Evolutionary conservation across 2,329 filamentous ascomycete genomes (phyloP).

Genomic region (Clarireedia homoeocarpa): DNA sequence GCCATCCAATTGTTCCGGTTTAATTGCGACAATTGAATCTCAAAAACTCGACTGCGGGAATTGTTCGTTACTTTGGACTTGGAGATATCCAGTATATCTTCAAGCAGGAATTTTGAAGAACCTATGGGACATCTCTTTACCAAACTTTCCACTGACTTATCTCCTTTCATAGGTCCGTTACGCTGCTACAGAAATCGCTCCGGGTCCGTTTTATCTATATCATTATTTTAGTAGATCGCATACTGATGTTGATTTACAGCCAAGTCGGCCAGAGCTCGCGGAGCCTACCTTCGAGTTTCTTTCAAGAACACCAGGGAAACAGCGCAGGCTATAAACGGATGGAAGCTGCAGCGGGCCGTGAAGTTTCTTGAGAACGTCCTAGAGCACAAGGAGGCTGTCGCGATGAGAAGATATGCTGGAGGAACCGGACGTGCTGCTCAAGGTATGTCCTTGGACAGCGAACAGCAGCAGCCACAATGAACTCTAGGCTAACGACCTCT

Average conservation of each 20-base stretch:
- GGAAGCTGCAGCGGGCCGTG: slow-evolving; percentile 41
- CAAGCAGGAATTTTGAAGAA: not conserved
- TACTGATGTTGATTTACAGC: slow-evolving; percentile 30
- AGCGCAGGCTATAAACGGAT: slow-evolving; percentile 86
- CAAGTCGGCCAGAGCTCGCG: slow-evolving; percentile 96
- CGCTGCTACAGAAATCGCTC: slow-evolving; percentile 49
- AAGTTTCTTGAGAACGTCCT: slow-evolving; percentile 98
- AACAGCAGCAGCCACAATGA: not conserved
- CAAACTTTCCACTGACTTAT: not conserved
- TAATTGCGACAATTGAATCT: slow-evolving; percentile 4
- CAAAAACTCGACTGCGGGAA: not conserved
- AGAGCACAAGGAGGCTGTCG: slow-evolving; percentile 94
- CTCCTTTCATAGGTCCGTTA: slow-evolving; percentile 63
- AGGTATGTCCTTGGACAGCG: slow-evolving; percentile 58
- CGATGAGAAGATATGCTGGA: slow-evolving; percentile 96
- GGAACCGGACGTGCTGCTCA: slow-evolving; percentile 93
- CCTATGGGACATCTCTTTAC: not conserved
- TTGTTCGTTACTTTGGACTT: slow-evolving; percentile 1
- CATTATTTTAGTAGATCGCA: not conserved
- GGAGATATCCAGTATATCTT: not conserved
- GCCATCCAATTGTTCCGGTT: slow-evolving; percentile 1
- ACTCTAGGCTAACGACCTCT: slow-evolving; percentile 18
- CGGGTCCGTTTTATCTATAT: not conserved
- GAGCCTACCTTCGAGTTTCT: slow-evolving; percentile 96
- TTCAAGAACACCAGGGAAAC: slow-evolving; percentile 98